These are phyloP conservation scores for Dillenia suffruticosa DNA, from an alignment of 164 flowering plant species.

Conservation along the genomic window DNA sequence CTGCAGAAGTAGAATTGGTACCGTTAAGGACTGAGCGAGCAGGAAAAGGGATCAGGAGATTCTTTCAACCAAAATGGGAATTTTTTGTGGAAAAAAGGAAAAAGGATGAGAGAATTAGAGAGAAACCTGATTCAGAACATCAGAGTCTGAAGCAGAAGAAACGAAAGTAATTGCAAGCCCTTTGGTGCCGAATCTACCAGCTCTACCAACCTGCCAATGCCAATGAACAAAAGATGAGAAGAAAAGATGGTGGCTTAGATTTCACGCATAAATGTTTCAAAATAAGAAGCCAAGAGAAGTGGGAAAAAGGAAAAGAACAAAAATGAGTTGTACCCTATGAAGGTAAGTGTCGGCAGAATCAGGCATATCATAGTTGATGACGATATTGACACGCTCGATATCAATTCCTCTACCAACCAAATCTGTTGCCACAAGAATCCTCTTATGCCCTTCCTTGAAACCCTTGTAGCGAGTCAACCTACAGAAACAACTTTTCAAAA, in stretches of 20 bases:
- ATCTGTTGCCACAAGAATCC: conserved; percentile 98
- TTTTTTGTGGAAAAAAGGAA: no score
- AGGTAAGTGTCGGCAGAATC: conserved; percentile 97
- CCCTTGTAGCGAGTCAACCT: conserved; percentile 91
- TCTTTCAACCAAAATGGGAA: not conserved
- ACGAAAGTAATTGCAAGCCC: conserved; percentile 98
- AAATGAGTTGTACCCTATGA: conserved; percentile 58
- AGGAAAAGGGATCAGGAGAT: not conserved
- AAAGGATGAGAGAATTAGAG: no score
- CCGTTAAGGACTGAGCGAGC: no score
- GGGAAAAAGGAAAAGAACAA: not conserved
- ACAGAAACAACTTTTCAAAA: conserved; percentile 1
- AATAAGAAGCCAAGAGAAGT: no score
- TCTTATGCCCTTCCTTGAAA: conserved; percentile 91
- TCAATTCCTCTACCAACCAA: conserved; percentile 98
- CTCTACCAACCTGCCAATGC: conserved; percentile 80
- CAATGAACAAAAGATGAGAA: not conserved
- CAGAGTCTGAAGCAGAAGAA: conserved; percentile 87
- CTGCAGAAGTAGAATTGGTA: conserved; percentile 23
- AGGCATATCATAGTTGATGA: conserved; percentile 98
- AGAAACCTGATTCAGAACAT: conserved; percentile 86
- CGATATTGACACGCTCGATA: conserved; percentile 95
- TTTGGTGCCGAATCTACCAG: conserved; percentile 97
- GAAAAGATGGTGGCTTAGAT: not conserved
- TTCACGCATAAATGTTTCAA: no score